Base-by-base conservation (phyloP, 768 basidiomycete genomes). In the Tylopilus subfusipes region DNA sequence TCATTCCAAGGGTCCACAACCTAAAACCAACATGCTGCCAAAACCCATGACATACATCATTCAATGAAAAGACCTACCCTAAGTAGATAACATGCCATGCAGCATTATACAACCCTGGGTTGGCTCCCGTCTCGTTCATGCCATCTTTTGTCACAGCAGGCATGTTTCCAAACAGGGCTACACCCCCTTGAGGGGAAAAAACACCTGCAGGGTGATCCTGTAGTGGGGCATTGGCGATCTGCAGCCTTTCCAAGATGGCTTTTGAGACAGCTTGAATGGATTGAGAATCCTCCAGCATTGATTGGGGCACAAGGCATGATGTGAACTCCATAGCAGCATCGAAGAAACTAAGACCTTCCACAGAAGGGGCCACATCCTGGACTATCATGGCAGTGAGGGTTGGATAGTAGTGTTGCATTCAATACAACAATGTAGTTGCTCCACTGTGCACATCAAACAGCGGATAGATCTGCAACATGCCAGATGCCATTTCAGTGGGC, bases 61-160 rank as follows among this genome's bases (percentile, higher is more conserved):
- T 2, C 1, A 4, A 33, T 10, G 5, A 24, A 16, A 3, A 30
- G 31, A 53, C 56, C 7, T 31, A 64, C 56, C n/a, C 40, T 1
- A 22, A 18, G 30, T 42, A 58, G 1, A 53, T 30, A 12, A 64
- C 52, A n/a, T 58, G 54, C 56, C 56, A 61, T 1, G 63, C 42
- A 7, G 59, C 56, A 11, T 58, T 42, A 22, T 64, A 64, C 5
- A 61, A 49, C 19, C 53, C 59, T 6, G 63, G 63, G 40, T 63
- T 63, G 1, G 58, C 62, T 2, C 52, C 62, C 0, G 62, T 57
- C 30, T 57, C 58, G 16, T 63, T 55, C 9, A 42, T 42, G 21
- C 25, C 53, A 3, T 48, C 44, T 11, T 31, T 48, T 18, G 48
- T 57, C 12, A 39, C 50, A 42, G 55, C 51, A 3, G 62, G 33